Conservation (phyloP, 768 basidiomycete species). For the Candolleomyces efflorescens region DNA sequence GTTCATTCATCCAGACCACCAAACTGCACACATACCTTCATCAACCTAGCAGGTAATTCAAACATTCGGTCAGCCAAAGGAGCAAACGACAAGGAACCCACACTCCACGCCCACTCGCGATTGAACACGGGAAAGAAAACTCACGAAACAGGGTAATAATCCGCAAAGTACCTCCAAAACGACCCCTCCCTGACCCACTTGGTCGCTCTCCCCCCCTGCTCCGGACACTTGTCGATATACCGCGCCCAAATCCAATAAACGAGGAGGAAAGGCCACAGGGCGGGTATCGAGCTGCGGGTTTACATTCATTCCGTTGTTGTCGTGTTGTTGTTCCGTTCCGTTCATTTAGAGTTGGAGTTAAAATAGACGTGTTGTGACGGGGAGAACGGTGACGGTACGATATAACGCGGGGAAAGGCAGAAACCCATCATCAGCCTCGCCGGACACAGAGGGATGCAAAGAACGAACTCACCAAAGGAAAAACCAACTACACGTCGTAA, state of each 20-base stretch:
- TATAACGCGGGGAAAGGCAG: not conserved
- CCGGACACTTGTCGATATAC: conserved; percentile 74
- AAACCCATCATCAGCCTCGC: not conserved
- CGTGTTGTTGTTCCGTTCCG: not conserved
- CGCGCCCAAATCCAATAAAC: conserved; percentile 77
- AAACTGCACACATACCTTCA: conserved; percentile 38
- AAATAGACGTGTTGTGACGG: not conserved
- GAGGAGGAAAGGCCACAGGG: conserved; percentile 80
- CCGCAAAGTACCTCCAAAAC: conserved; percentile 90
- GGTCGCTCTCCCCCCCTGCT: conserved; percentile 64
- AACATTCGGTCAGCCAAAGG: not conserved
- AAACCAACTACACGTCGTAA: conserved; percentile 64
- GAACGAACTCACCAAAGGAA: conserved; percentile 65
- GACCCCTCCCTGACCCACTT: conserved; percentile 66
- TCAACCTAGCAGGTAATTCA: conserved; percentile 28
- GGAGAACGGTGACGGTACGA: not conserved
- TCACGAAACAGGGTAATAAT: conserved; percentile 87
- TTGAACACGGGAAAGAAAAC: no score
- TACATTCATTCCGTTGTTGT: not conserved
- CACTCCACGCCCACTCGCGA: no score
- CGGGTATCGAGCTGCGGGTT: conserved; percentile 70
- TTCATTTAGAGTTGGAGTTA: no score
- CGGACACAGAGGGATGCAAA: not conserved
- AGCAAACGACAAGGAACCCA: no score
- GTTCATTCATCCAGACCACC: not conserved